These are phyloP conservation scores for Phylloporus scabripes DNA, from an alignment of 768 basidiomycete genomes.

Conservation along the genomic window DNA sequence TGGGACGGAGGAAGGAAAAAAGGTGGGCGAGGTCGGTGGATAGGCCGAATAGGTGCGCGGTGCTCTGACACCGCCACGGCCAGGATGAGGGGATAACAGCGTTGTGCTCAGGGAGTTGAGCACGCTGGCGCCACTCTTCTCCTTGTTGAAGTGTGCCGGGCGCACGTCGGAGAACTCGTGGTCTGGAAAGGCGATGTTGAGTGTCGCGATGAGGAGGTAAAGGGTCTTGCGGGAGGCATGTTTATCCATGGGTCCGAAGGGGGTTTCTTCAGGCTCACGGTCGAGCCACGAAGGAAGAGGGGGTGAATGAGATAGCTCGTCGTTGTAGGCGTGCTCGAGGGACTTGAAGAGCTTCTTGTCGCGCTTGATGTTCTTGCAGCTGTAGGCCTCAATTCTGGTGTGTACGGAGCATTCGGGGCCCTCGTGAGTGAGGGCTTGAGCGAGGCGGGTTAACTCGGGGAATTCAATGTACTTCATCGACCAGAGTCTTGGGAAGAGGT, in stretches of 20 bases:
- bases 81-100: slow-evolving; percentile 57
- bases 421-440: slow-evolving; percentile 76
- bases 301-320: slow-evolving; percentile 75
- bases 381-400: slow-evolving; percentile 94
- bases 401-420: slow-evolving; percentile 85
- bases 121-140: slow-evolving; percentile 68
- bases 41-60: slow-evolving; percentile 85
- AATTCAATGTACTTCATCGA: slow-evolving; percentile 89
- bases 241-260: slow-evolving; percentile 89
- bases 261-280: slow-evolving; percentile 70
- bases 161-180: slow-evolving; percentile 93
- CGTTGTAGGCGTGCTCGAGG: slow-evolving; percentile 80
- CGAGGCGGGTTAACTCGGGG: slow-evolving; percentile 72
- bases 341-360: slow-evolving; percentile 95
- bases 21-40: slow-evolving; percentile 64
- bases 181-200: slow-evolving; percentile 97
- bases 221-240: slow-evolving; percentile 84
- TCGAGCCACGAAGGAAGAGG: slow-evolving; percentile 77
- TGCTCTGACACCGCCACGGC: slow-evolving; percentile 54
- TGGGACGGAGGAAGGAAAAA: slow-evolving; percentile 72
- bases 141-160: slow-evolving; percentile 84
- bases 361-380: slow-evolving; percentile 94
- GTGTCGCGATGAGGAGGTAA: slow-evolving; percentile 91
- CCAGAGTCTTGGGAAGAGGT: background rate
- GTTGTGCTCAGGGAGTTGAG: slow-evolving; percentile 84